These are phyloP conservation scores for Claviceps paspali DNA, from an alignment of 2,329 filamentous ascomycete species.

Conservation along the genomic window DNA sequence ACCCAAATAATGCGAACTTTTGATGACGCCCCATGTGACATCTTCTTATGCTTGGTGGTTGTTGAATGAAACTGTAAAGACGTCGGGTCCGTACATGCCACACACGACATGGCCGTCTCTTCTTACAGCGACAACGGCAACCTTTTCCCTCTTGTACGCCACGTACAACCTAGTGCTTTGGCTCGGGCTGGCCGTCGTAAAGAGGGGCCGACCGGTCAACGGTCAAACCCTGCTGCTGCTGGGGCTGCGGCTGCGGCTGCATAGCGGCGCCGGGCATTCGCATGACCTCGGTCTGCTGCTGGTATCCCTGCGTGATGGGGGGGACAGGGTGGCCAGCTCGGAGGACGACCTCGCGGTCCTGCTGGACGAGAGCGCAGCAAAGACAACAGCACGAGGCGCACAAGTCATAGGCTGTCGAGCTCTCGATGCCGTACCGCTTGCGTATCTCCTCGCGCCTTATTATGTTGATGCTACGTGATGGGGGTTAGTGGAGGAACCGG, in stretches of 20 bases:
- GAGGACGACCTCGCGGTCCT: constrained; percentile 36
- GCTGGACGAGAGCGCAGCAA: constrained; percentile 42
- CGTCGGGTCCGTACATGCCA: too few species aligned
- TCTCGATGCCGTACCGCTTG: constrained; percentile 36
- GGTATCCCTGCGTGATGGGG: constrained; percentile 20
- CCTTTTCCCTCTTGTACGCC: too few species aligned
- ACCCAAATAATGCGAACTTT: too few species aligned
- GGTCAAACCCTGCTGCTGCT: not conserved
- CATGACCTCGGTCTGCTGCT: constrained; percentile 23
- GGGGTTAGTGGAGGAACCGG: too few species aligned
- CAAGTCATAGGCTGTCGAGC: constrained; percentile 32
- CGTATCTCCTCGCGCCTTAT: constrained; percentile 39
- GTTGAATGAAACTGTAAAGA: too few species aligned
- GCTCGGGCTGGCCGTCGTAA: not conserved
- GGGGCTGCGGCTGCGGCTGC: not conserved
- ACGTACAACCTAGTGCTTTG: constrained; percentile 2
- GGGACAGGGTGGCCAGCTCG: constrained; percentile 12
- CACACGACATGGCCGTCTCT: too few species aligned
- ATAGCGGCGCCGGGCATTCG: constrained; percentile 15
- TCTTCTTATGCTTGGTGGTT: too few species aligned
- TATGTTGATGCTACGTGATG: constrained; percentile 28
- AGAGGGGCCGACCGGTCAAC: too few species aligned
- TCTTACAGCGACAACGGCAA: too few species aligned
- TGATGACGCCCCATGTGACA: too few species aligned
- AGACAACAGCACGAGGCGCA: constrained; percentile 37